A percentile compares a stretch with the other conserved stretches of the same genome.
phyloP scores from a whole-genome alignment of 129 eudicot genomes.

The Artemisia argyi region DNA sequence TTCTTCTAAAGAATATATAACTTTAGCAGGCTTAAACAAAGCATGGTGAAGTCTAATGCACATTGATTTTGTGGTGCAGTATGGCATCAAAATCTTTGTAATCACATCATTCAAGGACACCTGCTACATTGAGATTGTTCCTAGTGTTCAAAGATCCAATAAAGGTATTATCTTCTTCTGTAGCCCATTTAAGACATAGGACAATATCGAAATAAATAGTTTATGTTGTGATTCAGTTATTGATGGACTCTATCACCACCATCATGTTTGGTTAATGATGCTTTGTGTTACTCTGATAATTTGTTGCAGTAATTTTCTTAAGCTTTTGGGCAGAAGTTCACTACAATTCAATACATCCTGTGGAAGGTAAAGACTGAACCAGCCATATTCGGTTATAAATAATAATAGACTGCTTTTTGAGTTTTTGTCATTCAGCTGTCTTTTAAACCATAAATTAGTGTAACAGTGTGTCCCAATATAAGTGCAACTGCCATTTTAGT shows the following conservation, averaged over 20 bases:
- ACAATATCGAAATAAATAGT: neutral
- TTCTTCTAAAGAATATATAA: neutral
- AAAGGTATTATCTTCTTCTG: slow-evolving; percentile 50
- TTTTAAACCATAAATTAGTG: too few relatives aligned
- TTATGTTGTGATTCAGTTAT: neutral
- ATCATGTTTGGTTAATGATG: slow-evolving; percentile 17
- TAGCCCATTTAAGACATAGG: neutral
- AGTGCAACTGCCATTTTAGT: too few relatives aligned
- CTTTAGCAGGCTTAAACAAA: slow-evolving; percentile 1
- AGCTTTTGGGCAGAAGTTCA: slow-evolving; percentile 99
- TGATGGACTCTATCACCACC: slow-evolving; percentile 8
- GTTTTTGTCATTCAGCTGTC: neutral
- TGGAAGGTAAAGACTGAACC: slow-evolving; percentile 56
- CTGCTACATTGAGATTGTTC: slow-evolving; percentile 89
- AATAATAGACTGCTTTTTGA: neutral
- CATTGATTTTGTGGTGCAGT: slow-evolving; percentile 50
- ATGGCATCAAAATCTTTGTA: slow-evolving; percentile 83
- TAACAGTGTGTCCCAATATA: too few relatives aligned
- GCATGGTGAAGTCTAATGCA: slow-evolving; percentile 20
- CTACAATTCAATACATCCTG: slow-evolving; percentile 93
- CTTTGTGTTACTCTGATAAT: slow-evolving; percentile 14
- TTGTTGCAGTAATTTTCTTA: slow-evolving; percentile 66
- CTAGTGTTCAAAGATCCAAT: slow-evolving; percentile 69
- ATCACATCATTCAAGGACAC: slow-evolving; percentile 91
- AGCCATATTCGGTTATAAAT: too few relatives aligned